phyloP scores from a whole-genome alignment of 2,329 filamentous ascomycete species.

The Talaromyces amestolkiae region DNA sequence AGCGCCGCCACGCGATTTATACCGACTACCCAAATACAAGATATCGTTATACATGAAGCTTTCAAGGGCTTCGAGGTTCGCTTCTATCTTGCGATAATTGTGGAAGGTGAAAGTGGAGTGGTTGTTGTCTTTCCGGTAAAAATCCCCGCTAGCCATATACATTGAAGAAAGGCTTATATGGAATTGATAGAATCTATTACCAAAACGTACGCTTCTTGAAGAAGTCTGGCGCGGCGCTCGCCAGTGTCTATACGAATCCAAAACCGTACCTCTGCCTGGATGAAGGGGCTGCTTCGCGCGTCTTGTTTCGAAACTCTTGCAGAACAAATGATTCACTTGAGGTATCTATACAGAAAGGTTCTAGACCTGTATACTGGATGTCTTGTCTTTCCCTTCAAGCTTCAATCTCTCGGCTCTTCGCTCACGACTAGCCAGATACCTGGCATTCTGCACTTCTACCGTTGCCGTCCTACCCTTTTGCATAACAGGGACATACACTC shows the following conservation, averaged over 20 bases:
- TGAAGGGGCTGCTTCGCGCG: constrained; percentile 7
- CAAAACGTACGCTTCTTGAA: constrained; percentile 72
- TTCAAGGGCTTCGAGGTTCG: constrained; percentile 88
- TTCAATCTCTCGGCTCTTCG: constrained; percentile 35
- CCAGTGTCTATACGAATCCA: constrained; percentile 74
- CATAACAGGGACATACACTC: constrained; percentile 58
- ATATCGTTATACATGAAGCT: constrained; percentile 92
- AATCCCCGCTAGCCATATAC: constrained; percentile 23
- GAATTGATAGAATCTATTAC: constrained; percentile 59
- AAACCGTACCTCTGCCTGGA: constrained; percentile 36
- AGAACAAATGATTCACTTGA: no score
- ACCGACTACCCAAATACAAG: constrained; percentile 85
- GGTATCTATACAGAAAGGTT: background rate
- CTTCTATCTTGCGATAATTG: constrained; percentile 85
- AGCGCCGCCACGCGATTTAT: constrained; percentile 70
- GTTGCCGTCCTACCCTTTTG: constrained; percentile 56
- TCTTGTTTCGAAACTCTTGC: background rate
- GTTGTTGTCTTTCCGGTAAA: constrained; percentile 89
- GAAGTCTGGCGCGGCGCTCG: constrained; percentile 84
- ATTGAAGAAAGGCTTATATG: constrained; percentile 15
- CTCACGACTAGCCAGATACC: constrained; percentile 50
- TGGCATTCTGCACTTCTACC: constrained; percentile 62
- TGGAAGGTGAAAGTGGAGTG: constrained; percentile 81
- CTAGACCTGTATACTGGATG: background rate
- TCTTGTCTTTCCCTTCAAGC: constrained; percentile 26